Percentiles rank a stretch among this genome's conserved stretches.
Conservation (phyloP, 345 rosid species). For the Turritis glabra region DNA sequence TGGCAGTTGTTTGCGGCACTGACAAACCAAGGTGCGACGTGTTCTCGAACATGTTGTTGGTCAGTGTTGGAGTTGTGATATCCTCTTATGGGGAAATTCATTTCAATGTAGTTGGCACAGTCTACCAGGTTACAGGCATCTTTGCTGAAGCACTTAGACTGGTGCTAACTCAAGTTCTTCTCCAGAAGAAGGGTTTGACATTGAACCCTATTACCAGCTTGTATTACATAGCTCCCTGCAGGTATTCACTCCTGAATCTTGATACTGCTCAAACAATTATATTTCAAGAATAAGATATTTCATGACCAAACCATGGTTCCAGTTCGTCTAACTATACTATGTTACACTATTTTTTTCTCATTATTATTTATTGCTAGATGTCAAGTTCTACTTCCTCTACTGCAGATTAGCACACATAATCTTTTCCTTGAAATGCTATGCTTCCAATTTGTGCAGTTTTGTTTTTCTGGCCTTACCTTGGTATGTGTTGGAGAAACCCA, state of each 20-base stretch:
- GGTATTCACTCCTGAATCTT: conserved; percentile 47
- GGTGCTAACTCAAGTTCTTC: conserved; percentile 94
- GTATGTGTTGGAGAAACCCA: conserved; percentile 86
- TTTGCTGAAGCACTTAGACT: conserved; percentile 97
- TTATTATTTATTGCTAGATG: not conserved
- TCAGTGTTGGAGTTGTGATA: conserved; percentile 93
- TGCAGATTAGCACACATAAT: not conserved
- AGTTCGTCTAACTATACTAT: not conserved
- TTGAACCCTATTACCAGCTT: conserved; percentile 93
- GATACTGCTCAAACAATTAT: not conserved
- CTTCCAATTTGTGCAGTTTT: conserved; percentile 62
- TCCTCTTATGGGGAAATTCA: conserved; percentile 97
- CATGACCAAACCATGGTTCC: not conserved
- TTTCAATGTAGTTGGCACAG: conserved; percentile 88
- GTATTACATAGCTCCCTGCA: conserved; percentile 98
- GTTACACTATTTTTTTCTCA: not conserved
- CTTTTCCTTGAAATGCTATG: not conserved
- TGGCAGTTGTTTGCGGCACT: conserved; percentile 91
- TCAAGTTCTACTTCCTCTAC: conserved; percentile 4
- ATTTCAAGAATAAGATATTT: not conserved
- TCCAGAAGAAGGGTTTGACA: conserved; percentile 89
- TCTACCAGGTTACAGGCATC: conserved; percentile 94
- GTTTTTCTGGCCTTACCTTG: conserved; percentile 89
- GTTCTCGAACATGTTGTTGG: conserved; percentile 90
- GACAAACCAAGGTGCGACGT: conserved; percentile 90